Conservation (phyloP, 2,329 filamentous ascomycete species). For the Colletotrichum theobromicola region DNA sequence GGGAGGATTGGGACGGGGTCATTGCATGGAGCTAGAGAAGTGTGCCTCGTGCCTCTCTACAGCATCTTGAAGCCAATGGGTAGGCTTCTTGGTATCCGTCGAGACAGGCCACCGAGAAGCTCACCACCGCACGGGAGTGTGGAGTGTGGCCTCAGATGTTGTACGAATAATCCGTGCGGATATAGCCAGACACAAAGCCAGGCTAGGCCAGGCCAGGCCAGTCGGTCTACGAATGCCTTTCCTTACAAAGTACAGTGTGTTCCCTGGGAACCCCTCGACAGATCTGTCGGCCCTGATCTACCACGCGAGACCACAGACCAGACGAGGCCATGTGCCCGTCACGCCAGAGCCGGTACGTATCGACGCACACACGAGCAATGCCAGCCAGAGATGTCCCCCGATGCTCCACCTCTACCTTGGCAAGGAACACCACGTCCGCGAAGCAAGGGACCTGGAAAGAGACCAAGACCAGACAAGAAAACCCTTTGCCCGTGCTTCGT, state of each 20-base stretch:
- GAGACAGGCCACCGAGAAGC: background rate
- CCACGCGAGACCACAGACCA: slow-evolving; percentile 19
- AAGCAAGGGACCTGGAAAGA: slow-evolving; percentile 11
- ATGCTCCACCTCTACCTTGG: background rate
- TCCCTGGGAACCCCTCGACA: background rate
- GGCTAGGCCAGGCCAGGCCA: background rate
- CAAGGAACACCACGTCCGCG: slow-evolving; percentile 10
- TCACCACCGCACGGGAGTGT: background rate
- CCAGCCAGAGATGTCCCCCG: background rate
- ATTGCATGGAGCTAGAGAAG: slow-evolving; percentile 17
- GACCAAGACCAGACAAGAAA: background rate
- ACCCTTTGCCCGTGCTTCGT: background rate
- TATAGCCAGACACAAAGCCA: background rate
- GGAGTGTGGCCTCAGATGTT: background rate
- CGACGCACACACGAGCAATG: background rate
- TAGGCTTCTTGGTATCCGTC: background rate
- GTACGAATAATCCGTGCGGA: background rate
- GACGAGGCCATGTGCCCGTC: slow-evolving; percentile 17
- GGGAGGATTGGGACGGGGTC: slow-evolving; percentile 6
- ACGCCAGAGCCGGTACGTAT: background rate
- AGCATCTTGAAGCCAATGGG: background rate
- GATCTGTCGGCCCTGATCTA: slow-evolving; percentile 16
- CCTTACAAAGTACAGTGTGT: background rate
- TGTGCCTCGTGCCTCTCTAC: background rate
- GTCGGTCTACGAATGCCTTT: background rate